These are phyloP conservation scores for Chaetothyriales sp. DNA, from an alignment of 2,329 filamentous ascomycete genomes.

Conservation along the genomic window DNA sequence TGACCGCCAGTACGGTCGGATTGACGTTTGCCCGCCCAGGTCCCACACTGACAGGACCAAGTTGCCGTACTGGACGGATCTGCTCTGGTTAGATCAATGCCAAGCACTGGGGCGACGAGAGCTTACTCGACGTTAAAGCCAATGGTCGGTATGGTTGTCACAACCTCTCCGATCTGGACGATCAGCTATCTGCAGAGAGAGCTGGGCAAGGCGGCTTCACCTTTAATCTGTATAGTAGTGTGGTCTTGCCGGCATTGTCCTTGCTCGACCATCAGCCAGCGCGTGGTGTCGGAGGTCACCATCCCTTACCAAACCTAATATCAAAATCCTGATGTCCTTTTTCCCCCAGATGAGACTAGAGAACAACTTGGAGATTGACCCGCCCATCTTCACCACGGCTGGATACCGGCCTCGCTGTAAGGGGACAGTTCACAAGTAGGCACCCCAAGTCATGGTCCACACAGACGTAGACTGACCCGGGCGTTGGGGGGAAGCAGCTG, in stretches of 20 bases:
- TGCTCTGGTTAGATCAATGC: constrained; percentile 1
- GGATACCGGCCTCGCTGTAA: not conserved
- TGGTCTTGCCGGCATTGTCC: constrained; percentile 98
- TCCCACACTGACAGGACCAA: constrained; percentile 99
- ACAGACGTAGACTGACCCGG: not conserved
- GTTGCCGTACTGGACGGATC: constrained; percentile 90
- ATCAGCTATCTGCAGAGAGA: constrained; percentile 6
- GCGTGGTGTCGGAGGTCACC: not conserved
- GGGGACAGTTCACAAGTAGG: not conserved
- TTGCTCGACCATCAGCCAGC: constrained; percentile 27
- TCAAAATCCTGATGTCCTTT: constrained; percentile 96
- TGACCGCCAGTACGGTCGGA: constrained; percentile 96
- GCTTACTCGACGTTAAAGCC: constrained; percentile 84
- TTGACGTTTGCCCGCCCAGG: constrained; percentile 94
- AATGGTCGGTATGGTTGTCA: constrained; percentile 97
- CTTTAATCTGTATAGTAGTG: constrained; percentile 89
- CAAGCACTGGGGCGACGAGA: not conserved
- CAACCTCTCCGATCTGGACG: constrained; percentile 82
- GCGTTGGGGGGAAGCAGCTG: not conserved
- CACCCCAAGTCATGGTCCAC: not conserved
- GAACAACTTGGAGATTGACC: constrained; percentile 44
- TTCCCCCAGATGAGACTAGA: constrained; percentile 71
- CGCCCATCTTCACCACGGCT: constrained; percentile 35
- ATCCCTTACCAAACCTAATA: constrained; percentile 68
- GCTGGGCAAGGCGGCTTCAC: constrained; percentile 32